Conservation (phyloP, 2,329 filamentous ascomycete species). For the Bimuria novae-zelandiae region DNA sequence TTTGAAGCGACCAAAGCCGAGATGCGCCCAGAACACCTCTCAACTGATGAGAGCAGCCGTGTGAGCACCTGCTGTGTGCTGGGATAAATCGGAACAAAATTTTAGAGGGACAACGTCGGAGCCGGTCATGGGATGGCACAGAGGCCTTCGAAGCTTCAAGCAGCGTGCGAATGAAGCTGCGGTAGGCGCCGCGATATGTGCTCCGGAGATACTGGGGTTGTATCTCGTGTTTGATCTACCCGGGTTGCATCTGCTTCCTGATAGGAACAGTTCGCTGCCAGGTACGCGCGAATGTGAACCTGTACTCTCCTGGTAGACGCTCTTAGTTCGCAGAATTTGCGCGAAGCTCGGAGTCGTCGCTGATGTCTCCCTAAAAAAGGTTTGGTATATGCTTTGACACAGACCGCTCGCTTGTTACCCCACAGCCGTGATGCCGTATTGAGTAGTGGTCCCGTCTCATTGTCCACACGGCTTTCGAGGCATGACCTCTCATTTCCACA, state of each 20-base stretch:
- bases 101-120: neutral
- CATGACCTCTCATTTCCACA: constrained; percentile 5
- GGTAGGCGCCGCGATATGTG: neutral
- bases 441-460: constrained; percentile 3
- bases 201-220: neutral
- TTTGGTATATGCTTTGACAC: neutral
- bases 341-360: neutral
- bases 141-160: neutral
- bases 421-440: neutral
- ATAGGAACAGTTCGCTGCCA: constrained; percentile 6
- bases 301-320: neutral
- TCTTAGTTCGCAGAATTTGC: neutral
- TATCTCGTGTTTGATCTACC: constrained; percentile 10
- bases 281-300: constrained; percentile 3
- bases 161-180: neutral
- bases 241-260: constrained; percentile 2
- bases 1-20: neutral
- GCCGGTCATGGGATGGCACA: neutral
- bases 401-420: neutral
- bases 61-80: neutral
- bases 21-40: neutral
- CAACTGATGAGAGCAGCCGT: neutral
- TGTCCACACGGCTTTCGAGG: constrained; percentile 1
- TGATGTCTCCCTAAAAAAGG: neutral
- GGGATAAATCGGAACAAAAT: neutral